phyloP scores from a whole-genome alignment of 2,329 filamentous ascomycete genomes.

The Aspergillus fumigatiaffinis region DNA sequence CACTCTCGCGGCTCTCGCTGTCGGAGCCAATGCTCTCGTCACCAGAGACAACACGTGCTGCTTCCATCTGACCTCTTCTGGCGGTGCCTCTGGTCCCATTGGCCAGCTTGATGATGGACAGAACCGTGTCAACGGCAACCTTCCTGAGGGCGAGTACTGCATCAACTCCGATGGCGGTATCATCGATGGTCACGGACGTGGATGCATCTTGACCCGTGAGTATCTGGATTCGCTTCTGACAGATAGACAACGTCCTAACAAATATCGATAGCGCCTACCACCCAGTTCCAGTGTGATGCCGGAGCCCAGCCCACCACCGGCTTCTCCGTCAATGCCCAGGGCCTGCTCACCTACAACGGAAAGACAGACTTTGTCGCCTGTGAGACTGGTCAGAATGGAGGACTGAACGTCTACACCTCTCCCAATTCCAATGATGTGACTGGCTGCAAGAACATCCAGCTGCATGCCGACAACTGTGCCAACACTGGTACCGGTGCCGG shows the following conservation, averaged over 20 bases:
- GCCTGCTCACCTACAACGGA: constrained; percentile 50
- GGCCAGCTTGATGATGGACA: constrained; percentile 62
- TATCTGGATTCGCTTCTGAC: constrained; percentile 7
- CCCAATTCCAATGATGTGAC: constrained; percentile 28
- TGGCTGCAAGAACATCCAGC: constrained; percentile 29
- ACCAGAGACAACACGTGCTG: constrained; percentile 42
- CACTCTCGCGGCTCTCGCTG: constrained; percentile 36
- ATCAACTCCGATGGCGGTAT: constrained; percentile 52
- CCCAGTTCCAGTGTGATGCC: constrained; percentile 59
- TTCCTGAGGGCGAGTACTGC: constrained; percentile 50
- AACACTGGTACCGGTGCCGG: constrained; percentile 16
- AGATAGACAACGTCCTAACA: background rate
- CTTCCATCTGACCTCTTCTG: constrained; percentile 52
- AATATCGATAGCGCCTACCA: constrained; percentile 46
- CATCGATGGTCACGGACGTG: constrained; percentile 53
- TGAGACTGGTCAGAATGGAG: constrained; percentile 45
- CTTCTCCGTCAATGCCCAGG: constrained; percentile 54
- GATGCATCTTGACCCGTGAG: constrained; percentile 62
- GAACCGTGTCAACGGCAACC: constrained; percentile 52
- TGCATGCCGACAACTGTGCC: constrained; percentile 37
- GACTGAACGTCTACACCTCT: constrained; percentile 41
- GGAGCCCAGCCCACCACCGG: constrained; percentile 51
- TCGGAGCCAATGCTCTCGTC: constrained; percentile 42
- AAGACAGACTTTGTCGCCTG: constrained; percentile 58
- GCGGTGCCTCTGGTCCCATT: constrained; percentile 50